phyloP scores from a whole-genome alignment of 305 asterid genomes.

The Lippia alba region DNA sequence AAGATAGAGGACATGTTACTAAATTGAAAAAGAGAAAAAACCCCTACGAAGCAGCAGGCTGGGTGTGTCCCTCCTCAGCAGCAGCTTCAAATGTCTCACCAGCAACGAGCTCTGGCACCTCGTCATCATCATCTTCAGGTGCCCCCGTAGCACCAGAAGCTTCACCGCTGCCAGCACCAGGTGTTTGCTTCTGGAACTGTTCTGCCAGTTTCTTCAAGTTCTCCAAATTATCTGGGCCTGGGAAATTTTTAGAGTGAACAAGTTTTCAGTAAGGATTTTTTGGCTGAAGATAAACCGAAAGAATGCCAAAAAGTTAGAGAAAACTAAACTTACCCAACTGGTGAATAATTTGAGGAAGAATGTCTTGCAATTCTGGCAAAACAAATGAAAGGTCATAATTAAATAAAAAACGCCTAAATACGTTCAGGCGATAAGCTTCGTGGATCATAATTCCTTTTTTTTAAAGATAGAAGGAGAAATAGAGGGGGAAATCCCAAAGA shows the following conservation, averaged over 20 bases:
- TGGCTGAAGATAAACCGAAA: background rate
- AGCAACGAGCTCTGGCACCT: constrained; percentile 73
- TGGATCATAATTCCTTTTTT: background rate
- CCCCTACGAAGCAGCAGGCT: constrained; percentile 30
- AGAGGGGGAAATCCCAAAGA: background rate
- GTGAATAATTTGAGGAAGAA: constrained; percentile 86
- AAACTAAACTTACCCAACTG: constrained; percentile 66
- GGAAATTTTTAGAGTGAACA: background rate
- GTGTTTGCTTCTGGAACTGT: constrained; percentile 77
- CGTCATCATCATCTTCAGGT: constrained; percentile 70
- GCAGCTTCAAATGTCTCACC: constrained; percentile 82
- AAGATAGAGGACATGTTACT: constrained; percentile 41
- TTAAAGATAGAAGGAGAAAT: background rate
- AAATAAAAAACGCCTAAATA: background rate
- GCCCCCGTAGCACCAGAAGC: constrained; percentile 42
- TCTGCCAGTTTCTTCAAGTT: constrained; percentile 80
- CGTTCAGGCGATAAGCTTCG: background rate
- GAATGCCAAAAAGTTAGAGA: background rate
- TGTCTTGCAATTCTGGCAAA: constrained; percentile 80
- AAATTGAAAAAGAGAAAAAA: constrained; percentile 36
- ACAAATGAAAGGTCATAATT: constrained; percentile 11
- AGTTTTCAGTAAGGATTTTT: background rate
- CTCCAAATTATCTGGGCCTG: constrained; percentile 94
- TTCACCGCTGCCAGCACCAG: constrained; percentile 46
- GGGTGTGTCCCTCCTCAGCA: constrained; percentile 63